Conservation (phyloP, 306 rosid species). For the Fagus crenata region DNA sequence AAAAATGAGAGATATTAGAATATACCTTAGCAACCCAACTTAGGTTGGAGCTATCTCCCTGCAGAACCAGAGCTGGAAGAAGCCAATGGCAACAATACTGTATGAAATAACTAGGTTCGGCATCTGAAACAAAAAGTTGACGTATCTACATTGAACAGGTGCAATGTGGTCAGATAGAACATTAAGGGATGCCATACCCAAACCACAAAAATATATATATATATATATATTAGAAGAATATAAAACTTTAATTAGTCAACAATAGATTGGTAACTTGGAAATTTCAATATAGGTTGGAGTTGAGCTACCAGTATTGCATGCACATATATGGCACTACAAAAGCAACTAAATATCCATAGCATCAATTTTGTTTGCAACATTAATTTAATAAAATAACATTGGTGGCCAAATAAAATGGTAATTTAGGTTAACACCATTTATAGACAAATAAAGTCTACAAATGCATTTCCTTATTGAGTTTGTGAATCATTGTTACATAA, state of each 20-base stretch:
- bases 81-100: conserved; percentile 87
- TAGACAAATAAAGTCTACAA: background rate
- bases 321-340: background rate
- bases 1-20: conserved; percentile 17
- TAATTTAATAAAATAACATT: background rate
- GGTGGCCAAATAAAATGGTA: background rate
- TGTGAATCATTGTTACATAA: too few relatives aligned
- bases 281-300: background rate
- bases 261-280: background rate
- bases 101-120: conserved; percentile 73
- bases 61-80: conserved; percentile 80
- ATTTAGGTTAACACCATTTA: background rate
- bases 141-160: conserved; percentile 59
- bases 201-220: background rate
- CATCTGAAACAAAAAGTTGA: conserved; percentile 69
- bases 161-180: background rate
- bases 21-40: conserved; percentile 76
- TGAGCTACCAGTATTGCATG: background rate
- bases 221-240: background rate
- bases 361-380: background rate
- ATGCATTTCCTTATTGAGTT: background rate
- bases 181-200: background rate
- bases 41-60: conserved; percentile 60
- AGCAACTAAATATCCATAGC: background rate
- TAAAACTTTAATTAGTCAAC: background rate